Evolutionary conservation across 106 monocot genomes (phyloP).

Genomic region (Narthecium ossifragum): DNA sequence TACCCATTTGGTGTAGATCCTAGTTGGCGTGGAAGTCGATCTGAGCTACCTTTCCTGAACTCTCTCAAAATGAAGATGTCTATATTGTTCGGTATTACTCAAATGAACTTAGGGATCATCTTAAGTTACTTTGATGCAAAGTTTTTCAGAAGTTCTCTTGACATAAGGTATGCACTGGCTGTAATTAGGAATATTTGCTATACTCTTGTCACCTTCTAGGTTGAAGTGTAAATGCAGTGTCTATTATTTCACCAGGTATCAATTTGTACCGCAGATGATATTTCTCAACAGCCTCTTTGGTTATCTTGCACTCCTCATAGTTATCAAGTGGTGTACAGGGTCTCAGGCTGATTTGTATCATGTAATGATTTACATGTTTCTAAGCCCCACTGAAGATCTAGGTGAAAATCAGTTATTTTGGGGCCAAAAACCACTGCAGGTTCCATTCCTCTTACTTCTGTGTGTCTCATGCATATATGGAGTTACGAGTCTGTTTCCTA

Average conservation of each 20-base stretch:
- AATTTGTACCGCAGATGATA: conserved; percentile 79
- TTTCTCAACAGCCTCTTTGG: conserved; percentile 85
- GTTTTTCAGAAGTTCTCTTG: conserved; percentile 69
- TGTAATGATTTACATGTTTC: conserved; percentile 90
- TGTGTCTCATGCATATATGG: not conserved
- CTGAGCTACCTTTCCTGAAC: conserved; percentile 95
- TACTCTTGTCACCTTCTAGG: too few relatives aligned
- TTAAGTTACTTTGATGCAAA: conserved; percentile 97
- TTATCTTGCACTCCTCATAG: conserved; percentile 66
- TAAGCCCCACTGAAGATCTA: conserved; percentile 67
- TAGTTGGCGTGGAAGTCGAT: conserved; percentile 94
- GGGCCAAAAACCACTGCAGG: conserved; percentile 74
- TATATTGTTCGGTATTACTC: conserved; percentile 78
- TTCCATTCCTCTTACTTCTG: conserved; percentile 8
- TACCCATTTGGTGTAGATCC: conserved; percentile 99
- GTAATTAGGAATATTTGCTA: not conserved
- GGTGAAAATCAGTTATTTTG: conserved; percentile 79
- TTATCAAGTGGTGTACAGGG: conserved; percentile 81
- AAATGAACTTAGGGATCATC: conserved; percentile 92
- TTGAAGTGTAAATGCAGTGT: too few relatives aligned
- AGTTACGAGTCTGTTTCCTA: not conserved
- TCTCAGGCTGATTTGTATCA: conserved; percentile 85
- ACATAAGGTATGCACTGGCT: conserved; percentile 51
- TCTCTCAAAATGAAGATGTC: conserved; percentile 99
- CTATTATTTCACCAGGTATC: conserved; percentile 68